These are phyloP conservation scores for Herpetospermum pedunculosum DNA, from an alignment of 306 rosid genomes.

Conservation along the genomic window DNA sequence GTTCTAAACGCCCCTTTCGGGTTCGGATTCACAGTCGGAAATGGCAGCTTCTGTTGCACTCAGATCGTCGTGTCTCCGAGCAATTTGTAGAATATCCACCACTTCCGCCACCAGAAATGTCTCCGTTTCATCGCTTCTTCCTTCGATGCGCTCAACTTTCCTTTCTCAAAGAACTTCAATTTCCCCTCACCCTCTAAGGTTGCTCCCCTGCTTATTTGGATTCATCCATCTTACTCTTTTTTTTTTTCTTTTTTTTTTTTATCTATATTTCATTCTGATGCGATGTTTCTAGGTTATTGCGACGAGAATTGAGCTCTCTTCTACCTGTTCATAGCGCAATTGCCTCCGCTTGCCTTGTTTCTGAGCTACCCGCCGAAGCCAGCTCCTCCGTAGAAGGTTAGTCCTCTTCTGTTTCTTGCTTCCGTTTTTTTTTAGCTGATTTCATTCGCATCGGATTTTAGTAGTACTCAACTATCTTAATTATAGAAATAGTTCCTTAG, in stretches of 20 bases:
- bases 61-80: slow-evolving; percentile 15
- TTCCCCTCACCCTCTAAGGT: slow-evolving; percentile 18
- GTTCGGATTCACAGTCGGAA: not conserved
- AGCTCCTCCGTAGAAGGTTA: slow-evolving; percentile 29
- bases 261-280: not conserved
- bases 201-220: not conserved
- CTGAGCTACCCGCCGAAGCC: slow-evolving; percentile 41
- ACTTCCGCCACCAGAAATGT: not conserved
- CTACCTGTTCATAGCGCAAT: slow-evolving; percentile 29
- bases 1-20: too few species aligned
- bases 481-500: not conserved
- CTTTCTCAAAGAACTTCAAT: slow-evolving; percentile 7
- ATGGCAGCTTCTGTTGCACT: slow-evolving; percentile 34
- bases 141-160: slow-evolving; percentile 16
- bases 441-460: not conserved
- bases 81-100: slow-evolving; percentile 13
- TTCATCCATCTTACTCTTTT: too few species aligned
- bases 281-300: slow-evolving; percentile 15
- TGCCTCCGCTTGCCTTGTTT: slow-evolving; percentile 55
- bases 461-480: not conserved
- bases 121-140: not conserved
- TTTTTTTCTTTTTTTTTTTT: too few species aligned
- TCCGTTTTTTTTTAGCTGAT: not conserved
- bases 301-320: slow-evolving; percentile 39
- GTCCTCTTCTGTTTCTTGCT: not conserved